A percentile compares a stretch with the other conserved stretches of the same genome.
These are phyloP conservation scores for Phytophthora citricola DNA, from an alignment of 352 stramenopile genomes.

Conservation along the genomic window DNA sequence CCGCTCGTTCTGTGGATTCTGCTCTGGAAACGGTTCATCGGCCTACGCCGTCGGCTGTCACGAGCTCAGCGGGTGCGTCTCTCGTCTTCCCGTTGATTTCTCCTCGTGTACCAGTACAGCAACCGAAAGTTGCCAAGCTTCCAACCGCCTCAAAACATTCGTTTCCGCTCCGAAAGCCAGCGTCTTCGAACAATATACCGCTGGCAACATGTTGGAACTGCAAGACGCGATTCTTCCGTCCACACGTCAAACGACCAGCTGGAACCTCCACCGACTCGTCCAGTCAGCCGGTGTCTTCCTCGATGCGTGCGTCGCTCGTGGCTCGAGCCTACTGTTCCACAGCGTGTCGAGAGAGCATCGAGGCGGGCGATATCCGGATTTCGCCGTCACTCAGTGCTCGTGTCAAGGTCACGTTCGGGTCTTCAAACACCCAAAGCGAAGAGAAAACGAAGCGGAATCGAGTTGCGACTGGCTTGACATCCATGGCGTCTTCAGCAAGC, in stretches of 20 bases:
- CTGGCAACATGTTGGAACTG: slow-evolving; percentile 74
- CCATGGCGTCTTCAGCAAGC: slow-evolving; percentile 6
- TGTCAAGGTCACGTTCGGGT: slow-evolving; percentile 29
- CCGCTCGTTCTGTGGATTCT: slow-evolving; percentile 21
- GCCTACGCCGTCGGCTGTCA: slow-evolving; percentile 14
- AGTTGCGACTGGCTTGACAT: slow-evolving; percentile 18
- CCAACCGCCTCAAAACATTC: slow-evolving; percentile 14
- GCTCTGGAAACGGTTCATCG: slow-evolving; percentile 11
- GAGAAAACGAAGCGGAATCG: slow-evolving; percentile 16
- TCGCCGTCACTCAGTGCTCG: slow-evolving; percentile 40
- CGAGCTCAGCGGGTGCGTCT: slow-evolving; percentile 19
- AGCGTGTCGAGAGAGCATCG: slow-evolving; percentile 44
- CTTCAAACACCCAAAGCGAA: slow-evolving; percentile 3
- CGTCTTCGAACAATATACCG: slow-evolving; percentile 36
- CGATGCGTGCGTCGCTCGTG: slow-evolving; percentile 36
- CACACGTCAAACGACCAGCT: slow-evolving; percentile 25
- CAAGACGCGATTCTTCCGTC: slow-evolving; percentile 56
- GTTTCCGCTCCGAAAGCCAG: slow-evolving; percentile 37
- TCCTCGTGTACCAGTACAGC: slow-evolving; percentile 16
- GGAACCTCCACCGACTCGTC: background rate
- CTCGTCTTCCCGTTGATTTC: slow-evolving; percentile 48
- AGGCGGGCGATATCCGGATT: slow-evolving; percentile 52
- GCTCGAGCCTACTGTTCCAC: slow-evolving; percentile 50
- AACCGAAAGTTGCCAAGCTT: slow-evolving; percentile 10
- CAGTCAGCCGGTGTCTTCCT: slow-evolving; percentile 28